Base-by-base conservation (phyloP, 306 rosid species). In the Vigna nakashimae region DNA sequence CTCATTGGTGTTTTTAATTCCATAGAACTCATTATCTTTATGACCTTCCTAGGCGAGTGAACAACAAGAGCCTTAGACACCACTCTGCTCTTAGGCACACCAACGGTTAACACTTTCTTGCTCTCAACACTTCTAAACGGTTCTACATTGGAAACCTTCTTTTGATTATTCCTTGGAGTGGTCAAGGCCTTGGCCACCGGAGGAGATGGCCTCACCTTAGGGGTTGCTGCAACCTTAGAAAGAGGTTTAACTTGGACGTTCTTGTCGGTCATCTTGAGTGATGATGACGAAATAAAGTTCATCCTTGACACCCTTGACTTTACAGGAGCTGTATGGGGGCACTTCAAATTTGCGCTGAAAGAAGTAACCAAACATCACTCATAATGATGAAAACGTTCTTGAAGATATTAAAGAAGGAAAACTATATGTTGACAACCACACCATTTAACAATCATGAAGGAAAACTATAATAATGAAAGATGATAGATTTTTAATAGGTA, bases 271-370 rank as follows among this genome's bases (percentile, higher is more conserved):
- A 81, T 70, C 79, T 86, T 88, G 59, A 79, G 85, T 24, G 96
- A 86, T 73, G 91, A 22, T 3, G 97, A 95, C 62, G 98, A 87
- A 73, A 92, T 82, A 51, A 86, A 46, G 32, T 86, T 90, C 87
- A 90, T 71, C 86, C 96, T 91, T 72, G 99, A 75, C 67, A 91
- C 81, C 87, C 94, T 87, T 81, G 92, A 58, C 88, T 92, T 95
- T 58, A 96, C 86, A 8, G 97, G 97, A 81, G 90, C 99, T 17
- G 98, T 88, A 43, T 28, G 89, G 48, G 99, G 98, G 75, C 96
- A 92, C 75, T 91, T 95, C 88, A 84, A 34, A 70, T 86, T 91
- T 65, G 75, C 75, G 73, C 90, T 85, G 80, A 34, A 63, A 30
- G 3, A 30, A 82, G 53, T 7, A 64, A 7, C 26, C 71, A 74